A percentile compares a stretch with the other conserved stretches of the same genome.
Conservation (phyloP, 805 yeast species). For the Candida boleticola region DNA sequence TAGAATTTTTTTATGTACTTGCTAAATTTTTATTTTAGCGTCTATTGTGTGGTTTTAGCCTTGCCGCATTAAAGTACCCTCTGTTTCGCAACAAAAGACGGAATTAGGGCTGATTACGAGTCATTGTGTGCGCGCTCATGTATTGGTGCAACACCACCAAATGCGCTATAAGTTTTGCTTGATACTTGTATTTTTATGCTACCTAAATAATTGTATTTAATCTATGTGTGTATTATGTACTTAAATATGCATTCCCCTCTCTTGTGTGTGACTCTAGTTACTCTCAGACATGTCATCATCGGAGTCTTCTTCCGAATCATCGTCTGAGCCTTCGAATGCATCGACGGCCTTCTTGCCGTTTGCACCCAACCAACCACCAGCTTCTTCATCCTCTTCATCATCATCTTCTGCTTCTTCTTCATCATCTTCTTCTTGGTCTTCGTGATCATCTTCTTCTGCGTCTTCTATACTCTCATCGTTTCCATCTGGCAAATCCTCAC, state of each 20-base stretch:
- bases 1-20: no score
- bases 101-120: no score
- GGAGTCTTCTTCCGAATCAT: constrained; percentile 33
- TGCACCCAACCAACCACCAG: constrained; percentile 30
- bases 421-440: constrained; percentile 25
- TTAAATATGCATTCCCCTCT: not conserved
- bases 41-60: no score
- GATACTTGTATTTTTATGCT: no score
- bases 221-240: not conserved
- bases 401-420: constrained; percentile 26
- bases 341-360: constrained; percentile 23
- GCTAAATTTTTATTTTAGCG: no score
- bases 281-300: constrained; percentile 15
- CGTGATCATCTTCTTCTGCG: constrained; percentile 16
- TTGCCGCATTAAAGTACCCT: no score
- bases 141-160: no score
- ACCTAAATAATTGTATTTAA: not conserved
- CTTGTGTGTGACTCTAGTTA: not conserved
- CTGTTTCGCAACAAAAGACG: no score
- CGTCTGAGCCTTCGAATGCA: constrained; percentile 21
- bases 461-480: constrained; percentile 19
- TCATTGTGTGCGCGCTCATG: no score
- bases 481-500: constrained; percentile 12
- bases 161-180: no score
- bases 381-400: constrained; percentile 19